Conservation (phyloP, 805 yeast genomes). For the Novakomyces olei region DNA sequence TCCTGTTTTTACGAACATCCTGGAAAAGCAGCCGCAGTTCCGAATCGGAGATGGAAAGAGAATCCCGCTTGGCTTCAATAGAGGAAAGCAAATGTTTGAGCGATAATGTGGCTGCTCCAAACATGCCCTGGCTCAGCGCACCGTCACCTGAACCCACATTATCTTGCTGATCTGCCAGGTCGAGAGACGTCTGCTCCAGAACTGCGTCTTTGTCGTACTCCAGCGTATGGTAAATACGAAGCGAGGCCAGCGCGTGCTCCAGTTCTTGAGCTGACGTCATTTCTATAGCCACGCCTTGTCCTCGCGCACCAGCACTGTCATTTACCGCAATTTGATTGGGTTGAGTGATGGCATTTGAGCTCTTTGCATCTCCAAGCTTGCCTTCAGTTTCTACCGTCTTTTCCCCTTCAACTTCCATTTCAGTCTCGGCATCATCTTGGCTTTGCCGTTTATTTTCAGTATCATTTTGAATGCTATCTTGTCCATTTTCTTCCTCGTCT, state of each 20-base stretch:
- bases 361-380: no score
- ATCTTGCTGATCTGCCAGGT: conserved; percentile 55
- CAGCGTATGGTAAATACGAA: conserved; percentile 44
- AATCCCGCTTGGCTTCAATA: conserved; percentile 63
- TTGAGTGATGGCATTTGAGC: no score
- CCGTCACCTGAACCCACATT: conserved; percentile 11
- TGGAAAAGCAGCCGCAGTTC: conserved; percentile 67
- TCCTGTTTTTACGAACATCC: conserved; percentile 85
- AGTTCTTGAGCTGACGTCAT: conserved; percentile 17
- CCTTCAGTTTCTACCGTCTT: no score
- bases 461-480: no score
- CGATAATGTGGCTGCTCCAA: conserved; percentile 57
- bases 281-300: no score
- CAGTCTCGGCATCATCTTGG: no score
- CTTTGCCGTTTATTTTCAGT: no score
- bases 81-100: conserved; percentile 58
- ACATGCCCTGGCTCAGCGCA: conserved; percentile 22
- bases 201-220: conserved; percentile 53
- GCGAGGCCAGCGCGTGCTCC: no score
- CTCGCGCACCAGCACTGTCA: no score
- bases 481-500: no score
- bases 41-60: conserved; percentile 45
- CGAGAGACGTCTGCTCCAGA: conserved; percentile 51
- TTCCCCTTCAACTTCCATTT: no score
- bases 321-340: no score